These are phyloP conservation scores for Pulveroboletus sp. DNA, from an alignment of 768 basidiomycete species.

Conservation along the genomic window DNA sequence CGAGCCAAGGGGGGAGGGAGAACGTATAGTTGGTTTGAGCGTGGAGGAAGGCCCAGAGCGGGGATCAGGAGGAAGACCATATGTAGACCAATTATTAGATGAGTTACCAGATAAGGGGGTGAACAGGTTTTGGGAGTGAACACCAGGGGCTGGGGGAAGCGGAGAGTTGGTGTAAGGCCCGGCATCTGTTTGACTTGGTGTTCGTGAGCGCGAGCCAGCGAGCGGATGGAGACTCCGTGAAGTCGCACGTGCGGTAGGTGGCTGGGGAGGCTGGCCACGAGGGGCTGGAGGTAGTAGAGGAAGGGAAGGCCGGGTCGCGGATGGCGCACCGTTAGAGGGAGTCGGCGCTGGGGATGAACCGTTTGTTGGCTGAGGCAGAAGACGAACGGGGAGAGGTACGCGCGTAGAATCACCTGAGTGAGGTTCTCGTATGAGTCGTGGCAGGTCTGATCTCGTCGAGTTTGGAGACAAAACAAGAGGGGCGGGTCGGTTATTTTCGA, in stretches of 20 bases:
- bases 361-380: conserved; percentile 27
- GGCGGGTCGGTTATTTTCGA: conserved; percentile 67
- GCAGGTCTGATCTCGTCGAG: conserved; percentile 56
- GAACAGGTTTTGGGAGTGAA: conserved; percentile 33
- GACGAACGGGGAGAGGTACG: conserved; percentile 18
- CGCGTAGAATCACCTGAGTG: conserved; percentile 49
- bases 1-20: conserved; percentile 24
- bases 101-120: conserved; percentile 33
- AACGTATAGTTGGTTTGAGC: conserved; percentile 37
- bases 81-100: conserved; percentile 40
- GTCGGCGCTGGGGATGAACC: conserved; percentile 19
- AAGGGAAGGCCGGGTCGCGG: conserved; percentile 42
- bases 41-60: conserved; percentile 47
- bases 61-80: conserved; percentile 59
- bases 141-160: conserved; percentile 37
- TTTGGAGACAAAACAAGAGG: conserved; percentile 69
- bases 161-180: conserved; percentile 41
- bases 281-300: conserved; percentile 71
- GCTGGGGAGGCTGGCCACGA: conserved; percentile 57
- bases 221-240: conserved; percentile 31
- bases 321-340: conserved; percentile 27
- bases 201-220: conserved; percentile 38
- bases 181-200: conserved; percentile 55
- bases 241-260: conserved; percentile 30
- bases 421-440: conserved; percentile 64